These are phyloP conservation scores for Chondrostereum purpureum DNA, from an alignment of 1,284 basidiomycete species.

Conservation along the genomic window DNA sequence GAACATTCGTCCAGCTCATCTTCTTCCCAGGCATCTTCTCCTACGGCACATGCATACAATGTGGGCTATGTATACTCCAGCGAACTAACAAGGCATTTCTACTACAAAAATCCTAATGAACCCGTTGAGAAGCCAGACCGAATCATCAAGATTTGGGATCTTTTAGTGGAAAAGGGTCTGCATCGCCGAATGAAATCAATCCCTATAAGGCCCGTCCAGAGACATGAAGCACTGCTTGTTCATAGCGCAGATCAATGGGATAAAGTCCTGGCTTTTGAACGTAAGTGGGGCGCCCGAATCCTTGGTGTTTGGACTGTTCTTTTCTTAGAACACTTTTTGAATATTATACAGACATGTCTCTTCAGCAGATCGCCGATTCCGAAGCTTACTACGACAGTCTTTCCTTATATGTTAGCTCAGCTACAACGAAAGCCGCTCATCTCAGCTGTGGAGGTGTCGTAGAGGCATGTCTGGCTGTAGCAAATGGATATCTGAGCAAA, in stretches of 20 bases:
- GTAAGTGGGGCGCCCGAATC: constrained; percentile 57
- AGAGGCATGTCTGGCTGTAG: constrained; percentile 85
- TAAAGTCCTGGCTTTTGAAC: constrained; percentile 73
- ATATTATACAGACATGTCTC: background rate
- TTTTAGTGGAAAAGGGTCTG: constrained; percentile 57
- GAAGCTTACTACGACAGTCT: constrained; percentile 82
- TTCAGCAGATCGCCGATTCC: constrained; percentile 65
- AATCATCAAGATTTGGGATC: constrained; percentile 73
- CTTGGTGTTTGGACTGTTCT: constrained; percentile 7
- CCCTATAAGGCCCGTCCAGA: constrained; percentile 66
- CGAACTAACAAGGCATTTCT: constrained; percentile 85
- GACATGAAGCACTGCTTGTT: constrained; percentile 81
- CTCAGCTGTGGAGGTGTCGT: constrained; percentile 94
- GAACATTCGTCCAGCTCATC: background rate
- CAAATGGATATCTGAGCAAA: constrained; percentile 75
- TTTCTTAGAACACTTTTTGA: constrained; percentile 4
- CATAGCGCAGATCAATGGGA: constrained; percentile 91
- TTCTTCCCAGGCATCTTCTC: background rate
- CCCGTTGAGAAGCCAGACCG: constrained; percentile 91
- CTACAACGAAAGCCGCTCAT: constrained; percentile 80
- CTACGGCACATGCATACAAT: constrained; percentile 13
- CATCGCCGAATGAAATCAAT: constrained; percentile 74
- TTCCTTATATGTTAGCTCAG: constrained; percentile 79
- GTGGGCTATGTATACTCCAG: constrained; percentile 85
- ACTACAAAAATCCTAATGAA: constrained; percentile 33